Evolutionary conservation across 345 rosid genomes (phyloP).

Genomic region (Fremontodendron californicum): DNA sequence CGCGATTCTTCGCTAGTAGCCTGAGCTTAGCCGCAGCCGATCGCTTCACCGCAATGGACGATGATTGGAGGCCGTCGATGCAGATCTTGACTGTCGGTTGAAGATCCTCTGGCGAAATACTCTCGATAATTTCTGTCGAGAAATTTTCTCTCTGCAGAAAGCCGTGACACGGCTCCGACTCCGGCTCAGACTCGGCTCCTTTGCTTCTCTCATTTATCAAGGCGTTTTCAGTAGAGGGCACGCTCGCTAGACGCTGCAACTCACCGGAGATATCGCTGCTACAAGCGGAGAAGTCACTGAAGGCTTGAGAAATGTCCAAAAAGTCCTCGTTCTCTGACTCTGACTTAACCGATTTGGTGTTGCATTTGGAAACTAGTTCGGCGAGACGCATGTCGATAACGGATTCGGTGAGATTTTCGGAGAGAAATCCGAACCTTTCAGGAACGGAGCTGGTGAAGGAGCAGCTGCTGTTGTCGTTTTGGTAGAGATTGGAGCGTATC

Average conservation of each 20-base stretch:
- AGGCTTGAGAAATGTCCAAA: constrained; percentile 72
- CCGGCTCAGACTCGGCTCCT: constrained; percentile 26
- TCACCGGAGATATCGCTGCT: constrained; percentile 96
- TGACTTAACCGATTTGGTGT: constrained; percentile 36
- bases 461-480: constrained; percentile 33
- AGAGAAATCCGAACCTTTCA: constrained; percentile 43
- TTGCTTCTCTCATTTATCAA: constrained; percentile 11
- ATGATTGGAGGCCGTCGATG: constrained; percentile 65
- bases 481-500: constrained; percentile 61
- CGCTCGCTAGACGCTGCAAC: constrained; percentile 73
- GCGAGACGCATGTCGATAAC: constrained; percentile 85
- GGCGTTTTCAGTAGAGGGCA: constrained; percentile 45
- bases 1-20: constrained; percentile 77
- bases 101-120: constrained; percentile 95
- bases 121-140: constrained; percentile 88
- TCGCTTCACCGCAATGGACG: constrained; percentile 69
- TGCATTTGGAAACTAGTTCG: constrained; percentile 52
- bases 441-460: constrained; percentile 41
- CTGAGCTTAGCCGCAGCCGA: constrained; percentile 94
- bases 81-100: constrained; percentile 93
- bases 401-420: constrained; percentile 77
- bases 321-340: constrained; percentile 41
- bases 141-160: constrained; percentile 77
- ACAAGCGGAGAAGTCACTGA: constrained; percentile 80
- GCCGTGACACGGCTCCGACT: constrained; percentile 73